Evolutionary conservation across 2,329 filamentous ascomycete genomes (phyloP).

Genomic region (Clarireedia homoeocarpa): DNA sequence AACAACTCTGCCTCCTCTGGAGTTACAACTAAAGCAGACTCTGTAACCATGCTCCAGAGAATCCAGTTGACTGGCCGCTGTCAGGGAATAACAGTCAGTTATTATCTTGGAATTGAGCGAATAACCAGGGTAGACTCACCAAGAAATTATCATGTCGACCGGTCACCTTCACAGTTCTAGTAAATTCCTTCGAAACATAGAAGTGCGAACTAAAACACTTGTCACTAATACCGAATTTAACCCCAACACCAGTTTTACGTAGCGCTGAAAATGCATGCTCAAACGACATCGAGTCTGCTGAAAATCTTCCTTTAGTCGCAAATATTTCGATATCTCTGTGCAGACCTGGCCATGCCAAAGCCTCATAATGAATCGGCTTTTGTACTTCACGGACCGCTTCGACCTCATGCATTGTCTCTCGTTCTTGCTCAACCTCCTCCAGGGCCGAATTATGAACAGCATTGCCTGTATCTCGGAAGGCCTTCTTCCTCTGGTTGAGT

Average conservation of each 20-base stretch:
- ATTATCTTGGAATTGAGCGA: neutral
- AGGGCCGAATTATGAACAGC: slow-evolving; percentile 42
- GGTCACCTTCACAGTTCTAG: slow-evolving; percentile 34
- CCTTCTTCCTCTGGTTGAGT: slow-evolving; percentile 29
- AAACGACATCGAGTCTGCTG: slow-evolving; percentile 32
- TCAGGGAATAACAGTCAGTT: slow-evolving; percentile 8
- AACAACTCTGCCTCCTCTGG: slow-evolving; percentile 55
- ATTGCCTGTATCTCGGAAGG: slow-evolving; percentile 37
- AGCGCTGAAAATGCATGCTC: slow-evolving; percentile 37
- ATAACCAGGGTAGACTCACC: slow-evolving; percentile 15
- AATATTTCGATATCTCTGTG: slow-evolving; percentile 41
- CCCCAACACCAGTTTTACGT: slow-evolving; percentile 31
- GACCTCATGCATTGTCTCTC: slow-evolving; percentile 39
- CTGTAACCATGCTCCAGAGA: slow-evolving; percentile 40
- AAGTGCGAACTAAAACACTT: slow-evolving; percentile 25
- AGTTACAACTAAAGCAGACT: slow-evolving; percentile 48
- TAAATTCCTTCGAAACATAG: slow-evolving; percentile 41
- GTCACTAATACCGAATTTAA: slow-evolving; percentile 27
- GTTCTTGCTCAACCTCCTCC: slow-evolving; percentile 44
- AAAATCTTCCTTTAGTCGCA: slow-evolving; percentile 36
- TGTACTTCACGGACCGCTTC: slow-evolving; percentile 40
- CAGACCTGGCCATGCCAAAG: slow-evolving; percentile 38
- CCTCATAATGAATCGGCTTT: slow-evolving; percentile 30
- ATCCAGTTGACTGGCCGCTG: slow-evolving; percentile 51
- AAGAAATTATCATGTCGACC: slow-evolving; percentile 34